Evolutionary conservation across 345 rosid genomes (phyloP).

Genomic region (Gossypium raimondii): DNA sequence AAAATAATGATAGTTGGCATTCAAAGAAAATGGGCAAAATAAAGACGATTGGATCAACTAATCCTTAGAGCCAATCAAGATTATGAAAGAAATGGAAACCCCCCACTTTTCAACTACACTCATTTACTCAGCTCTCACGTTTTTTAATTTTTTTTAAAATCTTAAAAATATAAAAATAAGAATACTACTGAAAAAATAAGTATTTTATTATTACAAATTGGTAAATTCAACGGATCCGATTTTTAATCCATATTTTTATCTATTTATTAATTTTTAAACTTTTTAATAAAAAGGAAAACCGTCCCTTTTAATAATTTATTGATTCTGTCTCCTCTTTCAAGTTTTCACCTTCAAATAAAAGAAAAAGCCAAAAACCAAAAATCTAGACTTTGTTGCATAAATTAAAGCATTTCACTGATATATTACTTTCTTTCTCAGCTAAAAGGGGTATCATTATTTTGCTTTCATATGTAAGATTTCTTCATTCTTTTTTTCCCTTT

Average conservation of each 20-base stretch:
- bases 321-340: neutral
- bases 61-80: neutral
- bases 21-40: neutral
- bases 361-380: neutral
- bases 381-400: neutral
- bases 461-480: constrained; percentile 14
- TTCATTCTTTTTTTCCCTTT: neutral
- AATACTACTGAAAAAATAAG: no score
- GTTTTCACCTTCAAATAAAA: neutral
- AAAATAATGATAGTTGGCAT: neutral
- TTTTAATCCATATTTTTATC: no score
- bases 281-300: neutral
- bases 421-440: neutral
- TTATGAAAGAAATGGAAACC: neutral
- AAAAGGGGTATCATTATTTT: constrained; percentile 16
- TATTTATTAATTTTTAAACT: no score
- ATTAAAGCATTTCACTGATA: neutral
- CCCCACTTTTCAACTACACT: neutral
- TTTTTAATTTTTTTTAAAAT: neutral
- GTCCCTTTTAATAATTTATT: neutral
- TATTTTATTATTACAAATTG: no score
- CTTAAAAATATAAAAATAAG: neutral
- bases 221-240: no score
- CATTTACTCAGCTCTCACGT: neutral
- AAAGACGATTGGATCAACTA: neutral